phyloP scores from a whole-genome alignment of 148 eudicot species.

The Linanthus parryae region DNA sequence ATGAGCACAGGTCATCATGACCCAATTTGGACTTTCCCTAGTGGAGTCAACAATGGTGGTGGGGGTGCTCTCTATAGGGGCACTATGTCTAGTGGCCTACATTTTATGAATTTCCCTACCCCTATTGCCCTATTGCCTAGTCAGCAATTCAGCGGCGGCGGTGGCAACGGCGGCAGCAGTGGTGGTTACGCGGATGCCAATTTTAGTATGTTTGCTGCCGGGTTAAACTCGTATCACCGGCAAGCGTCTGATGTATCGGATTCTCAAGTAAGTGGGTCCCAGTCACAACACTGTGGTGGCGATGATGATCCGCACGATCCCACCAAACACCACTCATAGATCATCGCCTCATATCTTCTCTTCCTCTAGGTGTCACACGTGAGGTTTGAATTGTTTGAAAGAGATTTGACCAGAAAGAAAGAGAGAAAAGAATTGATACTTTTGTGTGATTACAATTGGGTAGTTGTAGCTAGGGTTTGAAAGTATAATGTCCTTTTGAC shows the following conservation, averaged over 20 bases:
- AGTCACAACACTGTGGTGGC: conserved; percentile 17
- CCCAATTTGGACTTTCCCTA: conserved; percentile 29
- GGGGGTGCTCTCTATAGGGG: conserved; percentile 18
- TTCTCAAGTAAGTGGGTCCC: conserved; percentile 21
- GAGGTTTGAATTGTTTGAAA: background rate
- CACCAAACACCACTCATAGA: conserved; percentile 18
- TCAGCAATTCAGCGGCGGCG: conserved; percentile 16
- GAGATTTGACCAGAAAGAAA: too few species aligned
- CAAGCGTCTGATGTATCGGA: conserved; percentile 15
- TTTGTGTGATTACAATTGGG: background rate
- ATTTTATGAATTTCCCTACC: conserved; percentile 46
- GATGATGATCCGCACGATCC: conserved; percentile 19
- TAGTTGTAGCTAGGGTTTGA: background rate
- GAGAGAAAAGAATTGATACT: too few species aligned
- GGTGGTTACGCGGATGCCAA: conserved; percentile 1
- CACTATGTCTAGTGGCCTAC: conserved; percentile 23
- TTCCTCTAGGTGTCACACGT: background rate
- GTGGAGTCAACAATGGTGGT: background rate
- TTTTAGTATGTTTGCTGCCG: conserved; percentile 13
- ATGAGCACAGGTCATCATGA: conserved; percentile 19
- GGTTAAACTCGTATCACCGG: conserved; percentile 26
- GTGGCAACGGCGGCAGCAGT: conserved; percentile 13
- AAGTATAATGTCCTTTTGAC: too few species aligned
- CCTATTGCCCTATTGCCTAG: conserved; percentile 25
- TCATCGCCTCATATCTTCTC: background rate